A percentile compares a stretch with the other conserved stretches of the same genome.
These are phyloP conservation scores for Pichia paraexigua DNA, from an alignment of 805 yeast species.

Conservation along the genomic window DNA sequence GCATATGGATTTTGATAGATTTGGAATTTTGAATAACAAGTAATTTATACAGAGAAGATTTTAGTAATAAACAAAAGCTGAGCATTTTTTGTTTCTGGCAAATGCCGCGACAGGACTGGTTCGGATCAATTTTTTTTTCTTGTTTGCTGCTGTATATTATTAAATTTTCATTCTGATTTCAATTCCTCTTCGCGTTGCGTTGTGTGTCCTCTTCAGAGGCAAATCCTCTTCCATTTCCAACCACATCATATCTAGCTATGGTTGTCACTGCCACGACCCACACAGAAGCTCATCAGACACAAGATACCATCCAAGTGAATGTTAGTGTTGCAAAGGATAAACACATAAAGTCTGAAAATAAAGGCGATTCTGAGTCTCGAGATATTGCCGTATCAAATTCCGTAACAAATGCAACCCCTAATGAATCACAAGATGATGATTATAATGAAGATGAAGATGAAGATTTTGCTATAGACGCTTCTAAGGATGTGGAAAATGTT, in stretches of 20 bases:
- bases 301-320: neutral
- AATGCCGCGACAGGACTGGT: neutral
- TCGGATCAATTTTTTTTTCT: neutral
- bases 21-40: too few relatives aligned
- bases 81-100: neutral
- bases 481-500: neutral
- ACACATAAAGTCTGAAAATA: neutral
- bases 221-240: neutral
- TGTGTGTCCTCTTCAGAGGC: neutral
- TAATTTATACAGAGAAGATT: too few relatives aligned
- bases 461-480: conserved; percentile 39
- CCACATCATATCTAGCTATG: neutral
- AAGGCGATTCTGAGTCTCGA: neutral
- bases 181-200: neutral
- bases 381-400: neutral
- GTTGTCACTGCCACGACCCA: neutral
- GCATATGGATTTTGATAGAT: conserved; percentile 18
- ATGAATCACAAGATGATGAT: conserved; percentile 27
- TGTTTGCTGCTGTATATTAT: neutral
- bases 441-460: conserved; percentile 52
- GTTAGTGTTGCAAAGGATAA: too few relatives aligned
- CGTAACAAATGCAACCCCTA: neutral
- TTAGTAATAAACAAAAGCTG: neutral
- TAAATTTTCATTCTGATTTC: neutral
- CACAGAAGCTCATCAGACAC: neutral